Base-by-base conservation (phyloP, 345 rosid species). In the Euphorbia lathyris region DNA sequence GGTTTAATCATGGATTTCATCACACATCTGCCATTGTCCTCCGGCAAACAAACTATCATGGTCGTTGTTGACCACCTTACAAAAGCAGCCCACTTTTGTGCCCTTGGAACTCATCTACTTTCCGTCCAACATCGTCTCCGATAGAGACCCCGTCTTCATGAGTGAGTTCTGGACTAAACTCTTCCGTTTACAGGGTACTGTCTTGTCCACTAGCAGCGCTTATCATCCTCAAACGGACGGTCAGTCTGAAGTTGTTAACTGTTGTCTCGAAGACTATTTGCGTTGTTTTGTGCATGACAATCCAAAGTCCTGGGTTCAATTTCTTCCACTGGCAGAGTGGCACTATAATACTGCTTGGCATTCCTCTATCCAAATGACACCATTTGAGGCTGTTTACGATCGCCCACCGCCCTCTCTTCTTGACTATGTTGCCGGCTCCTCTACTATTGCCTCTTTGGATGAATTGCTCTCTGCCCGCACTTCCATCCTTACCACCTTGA, bases 391-490 rank as follows among this genome's bases (percentile, higher is more conserved):
- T 16, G 19, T 50, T 0, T 50, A 51, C 48, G 58, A 43, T 12
- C 23, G 55, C 0, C 22, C 13, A 0, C 22, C 55, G 0, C 68
- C 36, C 0, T 14, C 23, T 2, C 20, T 68, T 0, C 48, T 58
- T 0, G 0, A 4, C 0, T 68, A 68, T 1, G 0, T 34, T 12
- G 50, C 4, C 1, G 63, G 36, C 0, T 0, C 8, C 0, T 27
- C 14, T 19, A 23, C 20, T 0, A 7, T 51, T 27, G 43, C 26
- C 25, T n/a, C 3, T 13, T 12, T 0, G 20, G 16, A 43, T 9
- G 71, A 68, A 7, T 34, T 34, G 38, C 38, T 34, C 3, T 7
- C 3, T 34, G 38, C 7, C 7, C 38, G 38, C n/a, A n/a, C 4
- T 34, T 7, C 38, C 38, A 34, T 2, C 38, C 38, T 34, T 34